phyloP scores from a whole-genome alignment of 805 yeast genomes.

The Candida germanica region DNA sequence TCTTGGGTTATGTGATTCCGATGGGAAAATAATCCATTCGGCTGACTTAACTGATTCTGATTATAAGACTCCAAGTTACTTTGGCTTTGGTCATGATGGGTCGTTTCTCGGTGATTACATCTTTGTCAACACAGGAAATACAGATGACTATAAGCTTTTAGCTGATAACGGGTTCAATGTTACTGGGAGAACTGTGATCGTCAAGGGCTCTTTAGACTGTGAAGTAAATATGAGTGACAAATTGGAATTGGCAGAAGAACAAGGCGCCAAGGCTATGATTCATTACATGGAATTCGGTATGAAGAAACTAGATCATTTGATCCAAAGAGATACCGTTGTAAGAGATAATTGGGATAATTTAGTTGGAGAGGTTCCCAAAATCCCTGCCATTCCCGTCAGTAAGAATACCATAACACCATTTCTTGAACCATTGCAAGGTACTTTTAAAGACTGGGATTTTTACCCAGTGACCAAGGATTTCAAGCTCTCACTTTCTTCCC shows the following conservation, averaged over 20 bases:
- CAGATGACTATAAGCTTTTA: constrained; percentile 25
- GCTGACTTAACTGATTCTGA: constrained; percentile 17
- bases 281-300: constrained; percentile 18
- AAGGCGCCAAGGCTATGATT: constrained; percentile 26
- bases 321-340: constrained; percentile 20
- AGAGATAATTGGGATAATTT: constrained; percentile 3
- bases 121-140: constrained; percentile 29
- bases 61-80: constrained; percentile 26
- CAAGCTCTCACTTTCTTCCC: constrained; percentile 14
- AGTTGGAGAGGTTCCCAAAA: constrained; percentile 8
- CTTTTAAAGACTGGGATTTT: constrained; percentile 23
- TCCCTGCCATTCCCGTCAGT: constrained; percentile 29
- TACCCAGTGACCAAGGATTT: constrained; percentile 18
- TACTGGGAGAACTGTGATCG: constrained; percentile 26
- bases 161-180: constrained; percentile 17
- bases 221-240: constrained; percentile 20
- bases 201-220: constrained; percentile 11
- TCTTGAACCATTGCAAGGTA: constrained; percentile 17
- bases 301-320: constrained; percentile 14
- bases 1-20: constrained; percentile 23
- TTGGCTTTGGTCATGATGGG: constrained; percentile 26
- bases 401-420: constrained; percentile 24
- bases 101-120: constrained; percentile 22
- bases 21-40: constrained; percentile 20
- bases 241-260: constrained; percentile 20